Evolutionary conservation across 2,329 filamentous ascomycete species (phyloP), one percentile per base, ranked within the genome.

Genomic region (Fusarium virguliforme): DNA sequence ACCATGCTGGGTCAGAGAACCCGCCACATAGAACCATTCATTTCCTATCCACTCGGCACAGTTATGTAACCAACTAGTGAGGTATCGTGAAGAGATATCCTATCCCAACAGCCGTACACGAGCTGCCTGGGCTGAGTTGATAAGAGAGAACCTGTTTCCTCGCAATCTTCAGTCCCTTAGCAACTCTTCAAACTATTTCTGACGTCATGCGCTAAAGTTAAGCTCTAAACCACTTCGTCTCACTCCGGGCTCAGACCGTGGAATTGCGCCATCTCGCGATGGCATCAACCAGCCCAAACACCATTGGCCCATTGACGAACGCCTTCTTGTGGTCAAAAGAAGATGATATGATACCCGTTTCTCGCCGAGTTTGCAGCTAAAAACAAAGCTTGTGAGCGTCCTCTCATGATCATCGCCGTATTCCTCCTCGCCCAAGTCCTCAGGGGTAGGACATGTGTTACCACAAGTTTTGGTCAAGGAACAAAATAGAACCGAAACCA

Each of bases 201-300:
- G 57, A 51, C 57, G 43, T 28, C 57, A 60, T 30, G 13, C 57
- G 22, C 41, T 37, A 28, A 24, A 46, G 26, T 46, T 46, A 34
- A 13, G 34, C 34, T 56, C 53, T 41, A 18, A 43, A 50, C 30
- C 46, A 34, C 35, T 58, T 48, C 43, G 50, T 24, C 28, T 53
- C 18, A n/a, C 54, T 58, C 56, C 24, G n/a, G 22, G 38, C 51
- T 57, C 60, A 41, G 53, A 40, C 67, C 55, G 59, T 68, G 57
- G 6, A 9, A 67, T 67, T 58, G 53, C 54, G 67, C 67, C 67
- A 67, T 70, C 41, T 71, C 28, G 28, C 38, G 40, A 32, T 43
- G 35, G 43, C 32, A 64, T 53, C 67, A 50, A 58, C 59, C 38
- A 46, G 3, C 28, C 28, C 26, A 22, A 22, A 46, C 30, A n/a